phyloP scores from a whole-genome alignment of 2,329 filamentous ascomycete species.

The Xylariaceae sp. region DNA sequence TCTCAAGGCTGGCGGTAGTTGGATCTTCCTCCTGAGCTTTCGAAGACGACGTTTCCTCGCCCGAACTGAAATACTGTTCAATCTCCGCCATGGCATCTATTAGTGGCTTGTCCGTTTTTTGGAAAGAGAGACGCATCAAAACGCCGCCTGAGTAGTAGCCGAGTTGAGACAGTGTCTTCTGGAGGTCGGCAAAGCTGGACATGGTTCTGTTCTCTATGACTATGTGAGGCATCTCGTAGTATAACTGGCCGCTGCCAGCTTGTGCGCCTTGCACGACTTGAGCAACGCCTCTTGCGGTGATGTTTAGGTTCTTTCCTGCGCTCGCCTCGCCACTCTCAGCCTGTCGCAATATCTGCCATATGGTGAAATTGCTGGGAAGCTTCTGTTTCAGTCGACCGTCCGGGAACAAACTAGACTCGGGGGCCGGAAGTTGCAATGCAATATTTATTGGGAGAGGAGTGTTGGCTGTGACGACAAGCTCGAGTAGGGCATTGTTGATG shows the following conservation, averaged over 20 bases:
- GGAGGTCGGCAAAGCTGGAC: constrained; percentile 73
- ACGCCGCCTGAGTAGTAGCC: constrained; percentile 84
- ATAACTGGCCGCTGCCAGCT: constrained; percentile 68
- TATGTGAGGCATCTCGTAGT: constrained; percentile 83
- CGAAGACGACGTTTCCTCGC: constrained; percentile 25
- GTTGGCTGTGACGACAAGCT: constrained; percentile 83
- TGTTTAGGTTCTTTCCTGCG: constrained; percentile 63
- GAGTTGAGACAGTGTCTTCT: constrained; percentile 83
- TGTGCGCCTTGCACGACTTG: constrained; percentile 53
- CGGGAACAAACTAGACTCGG: constrained; percentile 60
- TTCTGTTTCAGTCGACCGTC: constrained; percentile 75
- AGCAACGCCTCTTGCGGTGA: constrained; percentile 80
- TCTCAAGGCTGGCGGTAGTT: constrained; percentile 11
- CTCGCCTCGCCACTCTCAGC: constrained; percentile 77
- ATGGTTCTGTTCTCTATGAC: constrained; percentile 81
- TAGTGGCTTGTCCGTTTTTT: constrained; percentile 71
- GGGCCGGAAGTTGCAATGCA: constrained; percentile 78
- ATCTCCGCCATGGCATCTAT: constrained; percentile 86
- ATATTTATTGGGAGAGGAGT: constrained; percentile 84
- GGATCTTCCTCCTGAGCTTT: constrained; percentile 10
- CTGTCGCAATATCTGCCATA: constrained; percentile 88
- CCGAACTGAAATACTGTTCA: constrained; percentile 65
- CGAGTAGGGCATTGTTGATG: constrained; percentile 81
- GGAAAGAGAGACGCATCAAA: constrained; percentile 75
- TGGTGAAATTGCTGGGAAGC: constrained; percentile 79